Percentiles rank a stretch among this genome's conserved stretches.
phyloP scores from a whole-genome alignment of 2,329 filamentous ascomycete species.

The Paraconiothyrium brasiliense region DNA sequence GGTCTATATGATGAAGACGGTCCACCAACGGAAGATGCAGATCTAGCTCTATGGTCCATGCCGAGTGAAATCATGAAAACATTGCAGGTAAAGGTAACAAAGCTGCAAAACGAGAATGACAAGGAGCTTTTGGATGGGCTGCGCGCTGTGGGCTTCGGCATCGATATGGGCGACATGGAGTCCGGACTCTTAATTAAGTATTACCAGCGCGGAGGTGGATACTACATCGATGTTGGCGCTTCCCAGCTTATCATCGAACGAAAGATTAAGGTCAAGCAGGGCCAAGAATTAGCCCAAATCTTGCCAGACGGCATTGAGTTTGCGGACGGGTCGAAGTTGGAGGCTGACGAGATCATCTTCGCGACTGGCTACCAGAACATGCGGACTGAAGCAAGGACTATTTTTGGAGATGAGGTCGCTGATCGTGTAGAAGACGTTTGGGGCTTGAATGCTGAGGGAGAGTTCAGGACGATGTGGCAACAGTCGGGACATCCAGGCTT shows the following conservation, averaged over 20 bases:
- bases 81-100: slow-evolving; percentile 37
- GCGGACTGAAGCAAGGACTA: slow-evolving; percentile 47
- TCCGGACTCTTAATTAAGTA: slow-evolving; percentile 51
- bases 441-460: slow-evolving; percentile 58
- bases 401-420: slow-evolving; percentile 55
- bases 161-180: slow-evolving; percentile 45
- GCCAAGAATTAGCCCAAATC: slow-evolving; percentile 47
- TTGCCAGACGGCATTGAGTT: slow-evolving; percentile 54
- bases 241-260: slow-evolving; percentile 54
- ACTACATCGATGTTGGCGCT: slow-evolving; percentile 60
- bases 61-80: slow-evolving; percentile 46
- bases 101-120: slow-evolving; percentile 41
- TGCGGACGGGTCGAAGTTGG: slow-evolving; percentile 53
- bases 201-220: slow-evolving; percentile 56
- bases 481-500: slow-evolving; percentile 48
- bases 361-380: slow-evolving; percentile 60
- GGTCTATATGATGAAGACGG: slow-evolving; percentile 41
- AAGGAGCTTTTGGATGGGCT: slow-evolving; percentile 54
- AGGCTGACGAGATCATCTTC: slow-evolving; percentile 59
- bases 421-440: slow-evolving; percentile 56
- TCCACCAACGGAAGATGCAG: slow-evolving; percentile 39
- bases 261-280: slow-evolving; percentile 57
- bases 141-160: slow-evolving; percentile 53
- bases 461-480: slow-evolving; percentile 56
- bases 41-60: slow-evolving; percentile 44